Conservation (phyloP, 345 rosid genomes). For the Mangifera indica region DNA sequence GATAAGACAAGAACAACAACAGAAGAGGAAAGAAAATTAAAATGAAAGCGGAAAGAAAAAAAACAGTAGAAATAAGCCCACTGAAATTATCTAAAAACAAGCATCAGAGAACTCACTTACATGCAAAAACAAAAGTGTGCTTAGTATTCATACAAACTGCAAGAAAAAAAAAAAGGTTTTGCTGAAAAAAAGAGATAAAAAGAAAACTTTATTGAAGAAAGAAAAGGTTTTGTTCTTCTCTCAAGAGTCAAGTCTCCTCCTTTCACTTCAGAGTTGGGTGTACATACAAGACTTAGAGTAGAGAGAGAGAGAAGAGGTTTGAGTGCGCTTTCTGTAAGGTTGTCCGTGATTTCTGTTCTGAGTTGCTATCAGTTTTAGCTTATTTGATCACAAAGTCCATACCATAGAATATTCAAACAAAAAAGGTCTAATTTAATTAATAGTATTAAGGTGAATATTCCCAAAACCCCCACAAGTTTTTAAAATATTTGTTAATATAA, state of each 20-base stretch:
- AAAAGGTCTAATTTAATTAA: not conserved
- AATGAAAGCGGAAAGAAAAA: too few relatives aligned
- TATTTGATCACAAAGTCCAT: not conserved
- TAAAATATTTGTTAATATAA: not conserved
- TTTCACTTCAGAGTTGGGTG: conserved; percentile 7
- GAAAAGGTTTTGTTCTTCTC: conserved; percentile 1
- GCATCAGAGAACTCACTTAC: conserved; percentile 17
- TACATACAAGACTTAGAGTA: not conserved
- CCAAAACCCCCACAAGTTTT: conserved; percentile 10
- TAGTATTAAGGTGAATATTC: conserved; percentile 13
- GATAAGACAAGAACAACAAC: not conserved
- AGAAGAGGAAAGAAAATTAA: not conserved
- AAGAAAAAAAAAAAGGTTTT: not conserved
- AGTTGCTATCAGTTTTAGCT: conserved; percentile 21
- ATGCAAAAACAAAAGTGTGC: conserved; percentile 21
- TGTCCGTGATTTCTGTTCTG: conserved; percentile 24
- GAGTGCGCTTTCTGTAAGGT: conserved; percentile 17
- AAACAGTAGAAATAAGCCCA: conserved; percentile 2
- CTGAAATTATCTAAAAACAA: not conserved
- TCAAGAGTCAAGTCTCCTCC: not conserved
- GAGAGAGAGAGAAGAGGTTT: conserved; percentile 10
- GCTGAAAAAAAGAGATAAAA: too few relatives aligned
- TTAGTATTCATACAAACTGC: not conserved
- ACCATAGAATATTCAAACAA: conserved; percentile 10
- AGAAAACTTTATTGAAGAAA: not conserved